Evolutionary conservation across 2,329 filamentous ascomycete species (phyloP).

Genomic region (Xylaria sp.): DNA sequence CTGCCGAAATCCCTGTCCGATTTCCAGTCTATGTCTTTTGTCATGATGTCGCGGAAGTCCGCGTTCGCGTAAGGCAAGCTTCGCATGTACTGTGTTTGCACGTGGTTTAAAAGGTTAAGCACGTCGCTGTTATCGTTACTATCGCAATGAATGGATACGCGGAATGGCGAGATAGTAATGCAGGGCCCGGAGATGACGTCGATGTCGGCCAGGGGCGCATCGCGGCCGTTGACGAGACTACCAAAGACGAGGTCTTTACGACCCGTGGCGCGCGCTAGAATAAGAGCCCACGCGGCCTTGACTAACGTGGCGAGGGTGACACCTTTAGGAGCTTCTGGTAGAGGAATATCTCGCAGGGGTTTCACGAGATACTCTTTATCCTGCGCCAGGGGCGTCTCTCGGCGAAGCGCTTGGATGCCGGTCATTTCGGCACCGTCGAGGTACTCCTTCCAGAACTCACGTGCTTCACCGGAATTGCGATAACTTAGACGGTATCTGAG

Average conservation of each 20-base stretch:
- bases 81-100: constrained; percentile 9
- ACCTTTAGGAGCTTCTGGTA: not conserved
- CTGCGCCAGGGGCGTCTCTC: not conserved
- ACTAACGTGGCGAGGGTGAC: constrained; percentile 10
- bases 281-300: constrained; percentile 17
- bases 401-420: not conserved
- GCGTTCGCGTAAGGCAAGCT: constrained; percentile 9
- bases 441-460: constrained; percentile 19
- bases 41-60: constrained; percentile 6
- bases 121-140: no score
- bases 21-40: constrained; percentile 1
- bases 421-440: constrained; percentile 6
- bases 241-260: constrained; percentile 20
- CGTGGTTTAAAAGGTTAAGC: constrained; percentile 12
- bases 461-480: not conserved
- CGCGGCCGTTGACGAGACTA: constrained; percentile 10
- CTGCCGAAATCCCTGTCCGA: constrained; percentile 13
- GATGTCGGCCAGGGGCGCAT: not conserved
- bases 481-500: not conserved
- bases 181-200: constrained; percentile 14
- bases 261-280: not conserved
- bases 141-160: no score
- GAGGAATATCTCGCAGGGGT: not conserved
- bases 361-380: not conserved
- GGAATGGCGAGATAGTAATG: constrained; percentile 18